phyloP scores from a whole-genome alignment of 2,329 filamentous ascomycete genomes.

The Amesomyces nigricolor region DNA sequence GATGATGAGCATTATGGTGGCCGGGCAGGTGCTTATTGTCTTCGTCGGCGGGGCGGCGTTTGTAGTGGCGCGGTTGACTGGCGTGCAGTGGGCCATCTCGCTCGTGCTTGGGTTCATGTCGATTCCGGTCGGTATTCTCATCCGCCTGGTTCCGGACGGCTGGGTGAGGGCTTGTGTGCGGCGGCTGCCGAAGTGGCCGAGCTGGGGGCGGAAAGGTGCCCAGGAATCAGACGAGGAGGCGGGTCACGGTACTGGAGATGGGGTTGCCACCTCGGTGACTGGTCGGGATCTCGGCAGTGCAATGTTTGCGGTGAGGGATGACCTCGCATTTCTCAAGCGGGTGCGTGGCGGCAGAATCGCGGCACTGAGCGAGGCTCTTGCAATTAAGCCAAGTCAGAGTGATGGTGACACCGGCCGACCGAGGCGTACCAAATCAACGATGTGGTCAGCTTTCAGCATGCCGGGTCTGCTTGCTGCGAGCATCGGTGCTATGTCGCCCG shows the following conservation, averaged over 20 bases:
- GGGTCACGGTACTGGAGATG: neutral
- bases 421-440: neutral
- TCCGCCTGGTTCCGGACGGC: slow-evolving; percentile 69
- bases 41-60: slow-evolving; percentile 76
- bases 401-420: neutral
- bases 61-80: slow-evolving; percentile 56
- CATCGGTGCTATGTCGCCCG: slow-evolving; percentile 7
- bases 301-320: slow-evolving; percentile 5
- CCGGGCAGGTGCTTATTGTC: slow-evolving; percentile 77
- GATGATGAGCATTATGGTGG: slow-evolving; percentile 78
- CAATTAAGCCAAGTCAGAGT: neutral
- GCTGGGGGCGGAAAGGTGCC: neutral
- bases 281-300: neutral
- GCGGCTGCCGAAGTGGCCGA: neutral
- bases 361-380: slow-evolving; percentile 2
- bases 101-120: slow-evolving; percentile 71
- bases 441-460: slow-evolving; percentile 9
- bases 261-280: neutral
- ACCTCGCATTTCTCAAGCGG: slow-evolving; percentile 12
- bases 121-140: slow-evolving; percentile 64
- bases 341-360: slow-evolving; percentile 9
- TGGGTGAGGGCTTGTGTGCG: slow-evolving; percentile 36
- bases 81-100: slow-evolving; percentile 76
- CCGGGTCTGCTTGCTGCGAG: slow-evolving; percentile 13
- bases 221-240: neutral